Percentiles rank a stretch among this genome's conserved stretches.
Conservation (phyloP, 2,329 filamentous ascomycete species). For the Myriosclerotinia curreyana region DNA sequence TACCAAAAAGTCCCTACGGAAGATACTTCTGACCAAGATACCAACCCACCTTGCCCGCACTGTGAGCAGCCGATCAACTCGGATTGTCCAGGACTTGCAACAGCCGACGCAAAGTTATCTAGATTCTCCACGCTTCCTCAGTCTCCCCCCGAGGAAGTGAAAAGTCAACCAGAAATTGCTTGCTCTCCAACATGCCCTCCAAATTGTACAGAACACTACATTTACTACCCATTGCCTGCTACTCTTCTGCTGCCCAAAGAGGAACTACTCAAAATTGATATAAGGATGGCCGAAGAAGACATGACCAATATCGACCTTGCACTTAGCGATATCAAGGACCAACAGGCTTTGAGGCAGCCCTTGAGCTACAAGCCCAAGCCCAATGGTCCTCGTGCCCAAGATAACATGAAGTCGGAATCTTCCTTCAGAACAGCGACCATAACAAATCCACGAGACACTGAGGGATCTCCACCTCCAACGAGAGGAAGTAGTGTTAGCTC, state of each 20-base stretch:
- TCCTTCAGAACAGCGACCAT: conserved; percentile 19
- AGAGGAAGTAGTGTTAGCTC: conserved; percentile 29
- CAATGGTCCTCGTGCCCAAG: not conserved
- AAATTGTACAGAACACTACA: conserved; percentile 18
- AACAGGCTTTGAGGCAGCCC: not conserved
- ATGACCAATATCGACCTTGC: conserved; percentile 2
- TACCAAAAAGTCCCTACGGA: conserved; percentile 25
- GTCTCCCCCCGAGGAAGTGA: conserved; percentile 14
- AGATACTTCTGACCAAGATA: conserved; percentile 29
- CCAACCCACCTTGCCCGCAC: conserved; percentile 22
- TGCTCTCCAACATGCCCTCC: conserved; percentile 20
- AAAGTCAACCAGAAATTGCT: conserved; percentile 11
- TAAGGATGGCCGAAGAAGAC: not conserved
- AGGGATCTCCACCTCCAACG: conserved; percentile 19
- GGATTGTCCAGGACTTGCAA: not conserved
- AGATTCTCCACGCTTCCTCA: conserved; percentile 19
- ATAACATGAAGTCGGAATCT: conserved; percentile 16
- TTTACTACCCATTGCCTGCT: conserved; percentile 2
- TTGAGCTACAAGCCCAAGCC: conserved; percentile 3
- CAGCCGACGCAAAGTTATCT: conserved; percentile 1
- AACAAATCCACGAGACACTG: conserved; percentile 18
- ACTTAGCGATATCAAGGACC: conserved; percentile 1
- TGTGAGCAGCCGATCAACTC: conserved; percentile 5
- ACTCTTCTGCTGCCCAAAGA: not conserved
- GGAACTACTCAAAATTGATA: conserved; percentile 5